Conservation (phyloP, 495 filamentous ascomycete species). For the Penicillium egyptiacum region DNA sequence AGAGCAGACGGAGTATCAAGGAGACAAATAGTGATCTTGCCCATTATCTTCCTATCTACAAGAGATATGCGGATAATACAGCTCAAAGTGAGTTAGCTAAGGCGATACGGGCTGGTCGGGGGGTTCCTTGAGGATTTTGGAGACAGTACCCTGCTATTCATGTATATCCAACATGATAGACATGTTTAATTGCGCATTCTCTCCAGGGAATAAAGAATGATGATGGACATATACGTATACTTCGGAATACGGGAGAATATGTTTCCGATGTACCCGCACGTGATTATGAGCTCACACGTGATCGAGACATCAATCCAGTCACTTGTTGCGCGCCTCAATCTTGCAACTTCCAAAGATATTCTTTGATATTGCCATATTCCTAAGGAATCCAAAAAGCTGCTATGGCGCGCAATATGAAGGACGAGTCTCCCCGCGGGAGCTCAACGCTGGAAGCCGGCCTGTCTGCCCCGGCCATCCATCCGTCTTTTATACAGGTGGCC, state of each 20-base stretch:
- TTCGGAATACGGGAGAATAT: not conserved
- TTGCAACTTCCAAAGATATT: slow-evolving; percentile 5
- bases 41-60: slow-evolving; percentile 63
- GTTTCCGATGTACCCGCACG: not conserved
- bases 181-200: not conserved
- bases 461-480: slow-evolving; percentile 57
- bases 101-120: slow-evolving; percentile 61
- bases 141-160: not conserved
- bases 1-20: slow-evolving; percentile 54
- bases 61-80: slow-evolving; percentile 70
- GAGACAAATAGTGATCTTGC: slow-evolving; percentile 63
- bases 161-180: not conserved
- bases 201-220: not conserved
- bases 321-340: not conserved
- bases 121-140: slow-evolving; percentile 52
- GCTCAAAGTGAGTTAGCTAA: slow-evolving; percentile 69
- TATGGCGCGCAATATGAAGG: slow-evolving; percentile 29
- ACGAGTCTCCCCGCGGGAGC: slow-evolving; percentile 18
- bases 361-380: not conserved
- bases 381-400: not conserved
- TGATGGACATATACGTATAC: not conserved
- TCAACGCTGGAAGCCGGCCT: slow-evolving; percentile 16
- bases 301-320: slow-evolving; percentile 10
- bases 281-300: not conserved
- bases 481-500: slow-evolving; percentile 69